Conservation (phyloP, 352 stramenopile species). For the Pythium oligandrum region DNA sequence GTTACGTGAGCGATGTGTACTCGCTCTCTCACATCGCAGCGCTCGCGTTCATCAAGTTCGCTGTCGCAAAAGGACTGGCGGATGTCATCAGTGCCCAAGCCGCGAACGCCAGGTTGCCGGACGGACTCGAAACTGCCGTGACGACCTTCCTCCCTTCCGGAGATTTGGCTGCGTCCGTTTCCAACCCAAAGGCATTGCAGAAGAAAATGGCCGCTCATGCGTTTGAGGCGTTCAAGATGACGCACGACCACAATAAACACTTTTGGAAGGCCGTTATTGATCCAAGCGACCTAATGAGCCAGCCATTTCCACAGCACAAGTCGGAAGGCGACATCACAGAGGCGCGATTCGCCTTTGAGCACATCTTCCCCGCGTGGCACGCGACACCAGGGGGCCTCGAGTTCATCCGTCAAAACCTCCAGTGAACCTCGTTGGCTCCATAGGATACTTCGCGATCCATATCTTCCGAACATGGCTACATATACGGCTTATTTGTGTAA, state of each 20-base stretch:
- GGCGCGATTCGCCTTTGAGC: no score
- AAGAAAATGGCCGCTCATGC: neutral
- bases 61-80: neutral
- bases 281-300: neutral
- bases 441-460: no score
- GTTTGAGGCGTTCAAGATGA: neutral
- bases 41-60: slow-evolving; percentile 5
- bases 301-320: neutral
- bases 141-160: neutral
- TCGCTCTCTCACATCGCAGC: neutral
- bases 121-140: neutral
- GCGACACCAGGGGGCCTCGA: no score
- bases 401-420: no score
- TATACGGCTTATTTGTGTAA: no score
- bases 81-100: neutral
- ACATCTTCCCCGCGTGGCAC: no score
- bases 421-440: no score
- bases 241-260: slow-evolving; percentile 1
- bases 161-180: no score
- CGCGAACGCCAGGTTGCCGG: neutral
- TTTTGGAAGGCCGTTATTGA: slow-evolving; percentile 3
- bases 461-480: no score
- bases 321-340: neutral
- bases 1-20: neutral
- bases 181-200: neutral